Conservation (phyloP, 2,329 filamentous ascomycete species). For the Fusarium equiseti region DNA sequence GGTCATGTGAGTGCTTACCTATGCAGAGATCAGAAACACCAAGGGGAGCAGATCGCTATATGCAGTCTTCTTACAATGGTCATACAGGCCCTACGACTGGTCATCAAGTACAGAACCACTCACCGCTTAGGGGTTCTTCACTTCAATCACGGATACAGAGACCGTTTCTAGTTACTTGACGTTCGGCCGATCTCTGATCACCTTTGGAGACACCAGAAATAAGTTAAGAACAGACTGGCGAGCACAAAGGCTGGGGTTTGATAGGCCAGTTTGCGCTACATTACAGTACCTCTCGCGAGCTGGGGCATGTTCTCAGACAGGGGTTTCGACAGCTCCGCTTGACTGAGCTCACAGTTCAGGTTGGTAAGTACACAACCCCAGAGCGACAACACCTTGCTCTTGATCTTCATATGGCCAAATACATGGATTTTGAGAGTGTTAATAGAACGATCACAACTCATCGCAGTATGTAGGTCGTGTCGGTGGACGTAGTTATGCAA, state of each 20-base stretch:
- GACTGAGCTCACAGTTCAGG: background rate
- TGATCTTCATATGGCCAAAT: background rate
- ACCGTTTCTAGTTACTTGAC: background rate
- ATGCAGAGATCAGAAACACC: background rate
- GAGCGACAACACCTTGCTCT: slow-evolving; percentile 20
- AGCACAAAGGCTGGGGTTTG: slow-evolving; percentile 1
- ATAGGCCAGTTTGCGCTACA: slow-evolving; percentile 16
- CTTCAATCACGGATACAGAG: background rate
- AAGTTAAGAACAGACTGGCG: background rate
- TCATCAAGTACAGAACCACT: background rate
- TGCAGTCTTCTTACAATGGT: background rate
- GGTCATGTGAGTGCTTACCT: slow-evolving; percentile 43
- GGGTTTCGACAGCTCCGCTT: slow-evolving; percentile 10
- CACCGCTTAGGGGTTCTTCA: background rate
- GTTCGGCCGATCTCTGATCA: background rate
- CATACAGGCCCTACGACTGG: background rate
- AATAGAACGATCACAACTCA: background rate
- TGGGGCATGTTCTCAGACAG: slow-evolving; percentile 4
- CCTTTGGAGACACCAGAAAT: background rate
- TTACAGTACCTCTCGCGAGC: slow-evolving; percentile 1
- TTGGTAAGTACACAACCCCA: background rate
- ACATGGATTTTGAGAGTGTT: background rate
- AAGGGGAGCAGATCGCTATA: background rate
- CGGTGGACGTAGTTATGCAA: background rate
- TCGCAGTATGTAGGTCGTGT: background rate